Base-by-base conservation (phyloP, 352 stramenopile genomes). In the Globisporangium viniferum region DNA sequence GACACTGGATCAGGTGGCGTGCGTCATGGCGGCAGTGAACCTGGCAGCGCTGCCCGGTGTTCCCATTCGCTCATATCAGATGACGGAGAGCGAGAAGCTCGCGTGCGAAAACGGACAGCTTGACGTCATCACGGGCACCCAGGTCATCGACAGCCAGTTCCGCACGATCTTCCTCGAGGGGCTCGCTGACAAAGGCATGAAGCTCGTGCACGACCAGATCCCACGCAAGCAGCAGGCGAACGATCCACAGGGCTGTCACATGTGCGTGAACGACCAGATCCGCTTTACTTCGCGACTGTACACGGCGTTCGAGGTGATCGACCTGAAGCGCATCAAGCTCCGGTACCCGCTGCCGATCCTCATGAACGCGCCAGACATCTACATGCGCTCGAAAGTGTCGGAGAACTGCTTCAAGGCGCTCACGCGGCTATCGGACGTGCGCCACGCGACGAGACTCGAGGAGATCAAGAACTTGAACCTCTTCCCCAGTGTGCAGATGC, bases 281-380 rank as follows among this genome's bases (percentile, higher is more conserved):
- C 76, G 78, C 6, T 98, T 97, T 69, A 75, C 81, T 1, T 66
- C 82, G 14, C 81, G 91, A 8, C 67, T 97, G 22, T 98, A 98
- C 79, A 93, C 89, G 14, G 66, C 66, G 1, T 98, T 97, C 64
- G 79, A 93, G 46, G 73, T 61, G 55, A 36, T 95, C 10, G 90
- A 98, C 53, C 69, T 98, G 20, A 97, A 97, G 73, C 86, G 90
- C 44, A 91, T 98, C 55, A 94, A 96, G 48, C 75, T 98, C 53
- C 82, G 90, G 5, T 86, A 91, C 41, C 79, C 89, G n/a, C 79
- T 98, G 27, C 74, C 78, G 2, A 58, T 80, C 44, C 75, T 98
- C 8, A 71, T 88, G 49, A 74, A 81, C 67, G 79, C 71, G 35
- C 89, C 91, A 0, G 91, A 97, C 57, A 94, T 98, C 8, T 98